Evolutionary conservation across 495 filamentous ascomycete species (phyloP), one percentile per base, ranked within the genome.

Genomic region (Penicillium ochrochloron): DNA sequence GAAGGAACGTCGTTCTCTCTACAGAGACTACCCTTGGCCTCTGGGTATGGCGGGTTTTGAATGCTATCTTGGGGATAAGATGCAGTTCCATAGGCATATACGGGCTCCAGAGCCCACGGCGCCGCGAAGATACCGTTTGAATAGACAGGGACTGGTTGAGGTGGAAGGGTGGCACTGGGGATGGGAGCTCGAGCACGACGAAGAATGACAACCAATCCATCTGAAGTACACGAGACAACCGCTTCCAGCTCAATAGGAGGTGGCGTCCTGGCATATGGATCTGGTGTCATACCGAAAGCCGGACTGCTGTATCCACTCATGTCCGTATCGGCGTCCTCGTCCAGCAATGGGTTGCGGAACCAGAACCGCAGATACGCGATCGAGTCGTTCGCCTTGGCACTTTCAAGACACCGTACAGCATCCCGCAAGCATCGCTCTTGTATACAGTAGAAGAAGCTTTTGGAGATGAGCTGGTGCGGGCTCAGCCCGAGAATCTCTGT

Each of bases 291-390:
- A 35, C 51, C 39, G 23, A 12, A 19, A 50, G 62, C 53, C 23
- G 52, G 33, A 17, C 23, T 17, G 34, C 53, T 37, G 51, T 42
- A 19, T n/a, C 50, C 51, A 59, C 65, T 25, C 63, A 65, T 27
- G 19, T 65, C 31, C 65, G 65, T 15, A 31, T 74, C 68, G 59
- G 69, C 66, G 55, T 66, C 39, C 0, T 84, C 83, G 54, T 81
- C 79, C 58, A 79, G 63, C 37, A 75, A 59, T 84, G 92, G 92
- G 74, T 96, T 89, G 37, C 90, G 84, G 73, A 89, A 94, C 84
- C 87, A 92, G 71, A 97, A 97, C n/a, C 93, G 90, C 57, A 97
- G 81, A 68, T 97, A 97, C 15, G 93, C 92, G 67, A 97, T 96
- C 14, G 93, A 96, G 66, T 96, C 92, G 67, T 97, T 96, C n/a